A percentile compares a stretch with the other conserved stretches of the same genome.
These are phyloP conservation scores for Chaetomium cochliodes DNA, from an alignment of 495 filamentous ascomycete genomes.

Conservation along the genomic window DNA sequence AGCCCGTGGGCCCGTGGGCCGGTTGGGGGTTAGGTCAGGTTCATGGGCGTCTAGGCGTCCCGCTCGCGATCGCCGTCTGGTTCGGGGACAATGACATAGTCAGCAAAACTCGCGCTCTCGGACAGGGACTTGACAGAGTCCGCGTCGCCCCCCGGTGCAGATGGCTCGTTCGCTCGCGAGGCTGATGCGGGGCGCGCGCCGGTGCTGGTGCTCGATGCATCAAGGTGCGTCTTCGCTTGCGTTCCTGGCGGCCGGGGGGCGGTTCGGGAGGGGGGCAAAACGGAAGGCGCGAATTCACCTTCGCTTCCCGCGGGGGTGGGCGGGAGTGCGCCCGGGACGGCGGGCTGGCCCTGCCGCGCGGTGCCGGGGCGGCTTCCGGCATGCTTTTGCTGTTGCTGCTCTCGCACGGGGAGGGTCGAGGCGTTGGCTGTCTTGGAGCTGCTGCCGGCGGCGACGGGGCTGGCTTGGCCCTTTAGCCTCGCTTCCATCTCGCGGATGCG, in stretches of 20 bases:
- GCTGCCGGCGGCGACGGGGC: slow-evolving; percentile 29
- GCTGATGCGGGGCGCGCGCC: slow-evolving; percentile 9
- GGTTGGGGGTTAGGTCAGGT: too few relatives aligned
- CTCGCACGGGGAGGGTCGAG: slow-evolving; percentile 19
- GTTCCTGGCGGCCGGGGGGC: slow-evolving; percentile 19
- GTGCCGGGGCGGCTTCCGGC: slow-evolving; percentile 43
- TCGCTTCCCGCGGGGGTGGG: slow-evolving; percentile 58
- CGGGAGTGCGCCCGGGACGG: slow-evolving; percentile 51
- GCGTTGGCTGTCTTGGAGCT: slow-evolving; percentile 27
- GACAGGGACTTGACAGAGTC: slow-evolving; percentile 33
- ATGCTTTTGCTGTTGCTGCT: slow-evolving; percentile 31
- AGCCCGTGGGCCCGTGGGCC: not conserved
- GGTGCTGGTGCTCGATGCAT: slow-evolving; percentile 4
- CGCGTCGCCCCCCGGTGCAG: slow-evolving; percentile 21
- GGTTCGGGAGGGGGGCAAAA: slow-evolving; percentile 14
- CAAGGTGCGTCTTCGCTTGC: slow-evolving; percentile 10
- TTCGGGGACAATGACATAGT: slow-evolving; percentile 36
- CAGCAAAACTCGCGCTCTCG: slow-evolving; percentile 35
- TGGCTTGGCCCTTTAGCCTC: slow-evolving; percentile 57
- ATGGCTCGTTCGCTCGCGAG: not conserved
- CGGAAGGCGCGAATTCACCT: slow-evolving; percentile 53
- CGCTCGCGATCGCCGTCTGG: slow-evolving; percentile 44
- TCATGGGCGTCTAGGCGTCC: slow-evolving; percentile 24
- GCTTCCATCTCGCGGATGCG: slow-evolving; percentile 81
- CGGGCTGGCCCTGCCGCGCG: slow-evolving; percentile 44